A percentile compares a stretch with the other conserved stretches of the same genome.
These are phyloP conservation scores for Typha latifolia DNA, from an alignment of 176 grass and related monocot genomes.

Conservation along the genomic window DNA sequence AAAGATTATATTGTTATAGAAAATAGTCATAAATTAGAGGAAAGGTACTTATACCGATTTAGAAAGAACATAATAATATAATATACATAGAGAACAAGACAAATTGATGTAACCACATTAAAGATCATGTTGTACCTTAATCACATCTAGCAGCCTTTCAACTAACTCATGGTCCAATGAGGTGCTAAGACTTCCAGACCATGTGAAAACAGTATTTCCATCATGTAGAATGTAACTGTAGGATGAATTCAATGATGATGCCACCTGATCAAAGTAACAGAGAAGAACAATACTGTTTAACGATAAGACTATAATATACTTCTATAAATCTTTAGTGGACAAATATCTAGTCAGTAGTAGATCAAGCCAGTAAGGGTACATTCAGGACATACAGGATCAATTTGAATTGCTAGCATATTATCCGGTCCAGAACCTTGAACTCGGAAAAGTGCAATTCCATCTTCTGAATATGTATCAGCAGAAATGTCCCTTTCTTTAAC, in stretches of 20 bases:
- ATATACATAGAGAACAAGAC: background rate
- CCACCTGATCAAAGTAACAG: conserved; percentile 33
- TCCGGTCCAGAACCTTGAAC: conserved; percentile 85
- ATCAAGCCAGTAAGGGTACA: conserved; percentile 2
- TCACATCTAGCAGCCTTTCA: conserved; percentile 89
- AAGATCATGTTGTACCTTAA: conserved; percentile 57
- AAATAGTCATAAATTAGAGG: background rate
- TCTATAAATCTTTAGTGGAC: background rate
- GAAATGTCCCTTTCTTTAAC: conserved; percentile 43
- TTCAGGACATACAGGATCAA: conserved; percentile 53
- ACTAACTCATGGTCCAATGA: conserved; percentile 75
- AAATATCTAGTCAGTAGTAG: conserved; percentile 8
- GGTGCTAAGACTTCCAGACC: conserved; percentile 56
- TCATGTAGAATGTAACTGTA: conserved; percentile 85
- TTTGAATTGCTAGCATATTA: conserved; percentile 98
- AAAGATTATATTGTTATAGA: background rate
- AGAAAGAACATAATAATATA: background rate
- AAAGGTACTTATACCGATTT: background rate
- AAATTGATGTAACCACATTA: conserved; percentile 4
- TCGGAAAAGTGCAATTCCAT: conserved; percentile 67
- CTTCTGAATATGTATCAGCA: conserved; percentile 76
- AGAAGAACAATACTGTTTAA: too few relatives aligned
- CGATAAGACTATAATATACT: background rate
- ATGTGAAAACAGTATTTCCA: conserved; percentile 76
- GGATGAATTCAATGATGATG: conserved; percentile 84